Base-by-base conservation (phyloP, 257 asterid species). In the Catharanthus roseus region DNA sequence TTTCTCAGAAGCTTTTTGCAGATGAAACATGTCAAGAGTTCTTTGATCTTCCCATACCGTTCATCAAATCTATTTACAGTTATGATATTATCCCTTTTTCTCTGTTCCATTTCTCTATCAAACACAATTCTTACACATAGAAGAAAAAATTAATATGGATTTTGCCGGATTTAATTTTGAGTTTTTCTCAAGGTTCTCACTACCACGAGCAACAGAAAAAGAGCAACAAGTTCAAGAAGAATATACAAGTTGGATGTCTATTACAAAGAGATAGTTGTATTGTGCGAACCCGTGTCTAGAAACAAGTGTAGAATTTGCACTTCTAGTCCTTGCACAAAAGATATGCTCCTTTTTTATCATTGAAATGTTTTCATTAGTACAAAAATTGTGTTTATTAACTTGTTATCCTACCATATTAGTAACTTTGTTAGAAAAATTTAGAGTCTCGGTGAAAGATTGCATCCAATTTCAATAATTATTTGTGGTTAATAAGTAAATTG, bases 1-100 rank as follows among this genome's bases (percentile, higher is more conserved):
- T 79, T 15, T 67, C 51, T 66, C 28, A 56, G 18, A 12, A 71
- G n/a, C n/a, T n/a, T n/a, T n/a, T n/a, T n/a, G n/a, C n/a, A n/a
- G n/a, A n/a, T n/a, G n/a, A n/a, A n/a, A 33, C 83, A 71, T 3
- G 77, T 65, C 42, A 75, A 9, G 29, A 74, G 31, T 7, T 29
- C 41, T 45, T 66, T 71, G 6, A 79, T 41, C 57, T 36, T 66
- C 3, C 13, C 72, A 29, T 61, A 65, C 39, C 74, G 55, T 26
- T 23, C 12, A 13, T 44, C 19, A 41, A 61, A 51, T 36, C 58
- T 41, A 69, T 55, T 72, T 61, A 21, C 7, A 11, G 10, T 54
- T 18, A 10, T 18, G 24, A 69, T 18, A 8, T 45, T 15, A 15
- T 33, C 21, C 24, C 7, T 24, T 21, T 8, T 24, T 29, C 21